Percentiles rank a stretch among this genome's conserved stretches.
phyloP scores from a whole-genome alignment of 2,329 filamentous ascomycete species.

The Fusarium sp. region DNA sequence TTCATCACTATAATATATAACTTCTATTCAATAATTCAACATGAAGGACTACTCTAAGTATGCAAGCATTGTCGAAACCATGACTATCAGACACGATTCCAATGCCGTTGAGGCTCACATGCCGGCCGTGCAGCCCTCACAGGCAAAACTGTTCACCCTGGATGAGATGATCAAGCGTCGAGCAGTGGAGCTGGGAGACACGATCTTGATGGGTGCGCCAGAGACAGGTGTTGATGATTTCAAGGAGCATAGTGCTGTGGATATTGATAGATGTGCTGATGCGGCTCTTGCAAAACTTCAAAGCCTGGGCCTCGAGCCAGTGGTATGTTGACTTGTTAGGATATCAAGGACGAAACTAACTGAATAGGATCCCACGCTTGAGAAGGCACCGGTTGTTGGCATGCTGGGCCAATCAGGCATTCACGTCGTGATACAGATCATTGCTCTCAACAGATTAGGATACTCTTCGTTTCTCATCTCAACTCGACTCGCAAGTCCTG shows the following conservation, averaged over 20 bases:
- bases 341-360: neutral
- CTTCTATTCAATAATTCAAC: neutral
- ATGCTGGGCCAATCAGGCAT: slow-evolving; percentile 33
- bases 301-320: slow-evolving; percentile 19
- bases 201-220: slow-evolving; percentile 19
- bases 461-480: slow-evolving; percentile 36
- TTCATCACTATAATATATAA: slow-evolving; percentile 3
- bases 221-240: slow-evolving; percentile 25
- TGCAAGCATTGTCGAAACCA: neutral
- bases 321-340: no score
- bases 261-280: slow-evolving; percentile 33
- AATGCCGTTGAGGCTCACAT: slow-evolving; percentile 8
- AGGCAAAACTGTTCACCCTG: slow-evolving; percentile 30
- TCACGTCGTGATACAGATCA: slow-evolving; percentile 30
- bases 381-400: slow-evolving; percentile 30
- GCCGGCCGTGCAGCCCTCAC: neutral
- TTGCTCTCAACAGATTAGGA: slow-evolving; percentile 32
- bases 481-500: slow-evolving; percentile 29
- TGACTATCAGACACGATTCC: slow-evolving; percentile 37
- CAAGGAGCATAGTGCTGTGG: slow-evolving; percentile 30
- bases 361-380: slow-evolving; percentile 13
- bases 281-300: slow-evolving; percentile 29
- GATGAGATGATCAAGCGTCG: slow-evolving; percentile 34
- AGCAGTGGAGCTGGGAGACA: slow-evolving; percentile 16
- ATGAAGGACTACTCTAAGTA: rapidly evolving